Evolutionary conservation across 441 rosid genomes (phyloP).

Genomic region (Breynia disticha): DNA sequence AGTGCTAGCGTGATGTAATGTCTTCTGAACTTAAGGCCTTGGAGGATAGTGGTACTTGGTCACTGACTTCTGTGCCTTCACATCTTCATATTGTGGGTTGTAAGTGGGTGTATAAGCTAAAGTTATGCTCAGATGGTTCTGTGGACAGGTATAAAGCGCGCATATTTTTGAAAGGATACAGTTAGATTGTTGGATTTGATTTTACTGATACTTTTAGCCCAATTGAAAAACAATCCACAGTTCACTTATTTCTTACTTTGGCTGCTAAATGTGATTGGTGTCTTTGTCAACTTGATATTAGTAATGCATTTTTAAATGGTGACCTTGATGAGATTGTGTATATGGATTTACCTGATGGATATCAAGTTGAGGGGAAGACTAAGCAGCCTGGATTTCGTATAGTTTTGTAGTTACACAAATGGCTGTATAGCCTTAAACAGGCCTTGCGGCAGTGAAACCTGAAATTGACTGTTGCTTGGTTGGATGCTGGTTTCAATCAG

Average conservation of each 20-base stretch:
- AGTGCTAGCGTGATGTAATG: neutral
- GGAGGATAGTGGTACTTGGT: neutral
- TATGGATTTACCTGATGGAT: neutral
- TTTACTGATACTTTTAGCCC: neutral
- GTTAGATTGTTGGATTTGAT: neutral
- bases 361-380: neutral
- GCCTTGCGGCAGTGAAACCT: neutral
- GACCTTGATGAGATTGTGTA: neutral
- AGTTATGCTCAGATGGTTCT: neutral
- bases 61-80: neutral
- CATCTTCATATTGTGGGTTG: neutral
- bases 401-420: neutral
- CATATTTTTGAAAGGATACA: neutral
- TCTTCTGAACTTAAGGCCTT: neutral
- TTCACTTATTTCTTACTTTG: neutral
- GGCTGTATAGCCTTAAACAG: neutral
- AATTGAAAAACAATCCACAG: neutral
- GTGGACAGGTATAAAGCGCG: neutral
- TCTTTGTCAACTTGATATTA: neutral
- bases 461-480: neutral
- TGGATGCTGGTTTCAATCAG: neutral
- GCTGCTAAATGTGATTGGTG: neutral
- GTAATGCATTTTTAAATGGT: neutral
- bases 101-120: slow-evolving; percentile 1
- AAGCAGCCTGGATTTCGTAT: neutral